A percentile compares a stretch with the other conserved stretches of the same genome.
These are phyloP conservation scores for Keithomyces neogunnii DNA, from an alignment of 2,329 filamentous ascomycete species.

Conservation along the genomic window DNA sequence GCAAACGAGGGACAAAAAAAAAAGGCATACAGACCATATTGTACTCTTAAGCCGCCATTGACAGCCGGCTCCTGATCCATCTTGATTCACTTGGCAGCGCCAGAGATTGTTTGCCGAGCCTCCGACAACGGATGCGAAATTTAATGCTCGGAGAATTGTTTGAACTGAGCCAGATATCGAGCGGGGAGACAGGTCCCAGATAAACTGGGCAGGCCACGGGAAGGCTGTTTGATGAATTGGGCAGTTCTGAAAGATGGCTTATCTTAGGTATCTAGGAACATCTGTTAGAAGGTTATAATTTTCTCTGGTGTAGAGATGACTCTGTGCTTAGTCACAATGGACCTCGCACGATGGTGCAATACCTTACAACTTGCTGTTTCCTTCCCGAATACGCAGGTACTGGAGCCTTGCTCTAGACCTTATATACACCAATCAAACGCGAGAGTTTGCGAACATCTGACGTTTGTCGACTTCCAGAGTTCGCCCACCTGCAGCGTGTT, in stretches of 20 bases:
- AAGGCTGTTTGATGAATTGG: not conserved
- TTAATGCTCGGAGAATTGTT: not conserved
- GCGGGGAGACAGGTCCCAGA: too few relatives aligned
- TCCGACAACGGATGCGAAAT: not conserved
- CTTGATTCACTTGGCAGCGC: not conserved
- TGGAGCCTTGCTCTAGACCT: not conserved
- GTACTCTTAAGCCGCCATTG: constrained; percentile 12
- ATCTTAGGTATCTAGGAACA: not conserved
- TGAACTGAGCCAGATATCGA: too few relatives aligned
- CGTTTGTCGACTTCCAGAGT: not conserved
- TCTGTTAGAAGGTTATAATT: not conserved
- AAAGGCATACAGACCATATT: constrained; percentile 21
- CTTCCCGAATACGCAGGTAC: not conserved
- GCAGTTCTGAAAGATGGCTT: not conserved
- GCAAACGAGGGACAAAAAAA: not conserved
- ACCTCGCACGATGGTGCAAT: not conserved
- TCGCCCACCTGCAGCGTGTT: not conserved
- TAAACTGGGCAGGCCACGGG: too few relatives aligned
- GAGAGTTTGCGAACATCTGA: not conserved
- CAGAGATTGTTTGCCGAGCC: not conserved
- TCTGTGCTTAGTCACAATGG: not conserved
- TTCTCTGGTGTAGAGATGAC: not conserved
- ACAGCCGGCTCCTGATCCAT: constrained; percentile 16
- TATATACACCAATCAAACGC: not conserved
- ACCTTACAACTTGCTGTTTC: not conserved